Base-by-base conservation (phyloP, 306 rosid genomes). In the Inga oerstediana region DNA sequence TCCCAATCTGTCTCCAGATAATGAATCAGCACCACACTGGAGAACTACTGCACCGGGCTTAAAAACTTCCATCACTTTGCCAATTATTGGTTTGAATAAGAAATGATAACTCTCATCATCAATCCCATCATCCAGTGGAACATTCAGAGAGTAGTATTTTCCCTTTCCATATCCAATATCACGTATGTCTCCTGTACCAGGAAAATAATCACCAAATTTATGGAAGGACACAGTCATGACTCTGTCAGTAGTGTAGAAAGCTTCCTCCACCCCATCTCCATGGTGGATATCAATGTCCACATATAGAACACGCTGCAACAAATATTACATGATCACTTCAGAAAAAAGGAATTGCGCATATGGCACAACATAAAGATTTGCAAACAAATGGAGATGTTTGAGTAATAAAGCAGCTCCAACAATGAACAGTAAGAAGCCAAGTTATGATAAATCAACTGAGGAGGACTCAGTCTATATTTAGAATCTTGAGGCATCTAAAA, bases 181-280 rank as follows among this genome's bases (percentile, higher is more conserved):
- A 35, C 93, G 93, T 82, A 93, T 71, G 35, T 93, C 97, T 74
- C 98, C 98, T 0, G 98, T 93, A 52, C 98, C 97, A 27, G 98
- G 97, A 81, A 93, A 93, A 82, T 93, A 93, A 64, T 93, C 98
- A 80, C 98, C 98, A 84, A 93, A 93, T 80, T 93, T 93, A 77
- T 93, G 98, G 85, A 93, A 93, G 10, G 98, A 93, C 81, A 93
- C 98, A 35, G 98, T 93, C 98, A 91, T 93, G 85, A 93, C 98
- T 81, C 98, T 89, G 58, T 93, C 97, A 5, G 97, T 93, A 12
- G 97, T 93, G 88, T 93, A 93, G 87, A 93, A 93, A 17, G 98
- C 98, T 88, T 93, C 98, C 86, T 93, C 98, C 41, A 93, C 98
- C 65, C 98, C 96, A 46, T 93, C 98, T 59, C 98, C 98, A 76